phyloP scores from a whole-genome alignment of 805 yeast genomes.

The Teunomyces lycoperdinae region DNA sequence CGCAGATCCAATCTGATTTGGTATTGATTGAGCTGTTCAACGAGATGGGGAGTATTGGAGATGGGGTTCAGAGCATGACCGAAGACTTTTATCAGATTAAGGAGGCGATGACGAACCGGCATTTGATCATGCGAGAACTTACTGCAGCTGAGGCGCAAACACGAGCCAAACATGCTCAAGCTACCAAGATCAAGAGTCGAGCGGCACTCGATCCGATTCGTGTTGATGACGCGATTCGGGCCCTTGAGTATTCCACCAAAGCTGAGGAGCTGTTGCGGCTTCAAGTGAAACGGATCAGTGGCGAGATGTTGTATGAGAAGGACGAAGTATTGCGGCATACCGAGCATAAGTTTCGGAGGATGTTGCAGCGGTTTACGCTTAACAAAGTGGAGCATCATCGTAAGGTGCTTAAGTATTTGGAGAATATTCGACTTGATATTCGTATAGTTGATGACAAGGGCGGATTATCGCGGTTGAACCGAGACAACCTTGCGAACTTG shows the following conservation, averaged over 20 bases:
- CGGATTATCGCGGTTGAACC: constrained; percentile 78
- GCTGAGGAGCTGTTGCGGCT: constrained; percentile 72
- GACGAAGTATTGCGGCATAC: constrained; percentile 56
- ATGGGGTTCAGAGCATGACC: constrained; percentile 60
- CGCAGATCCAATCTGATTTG: constrained; percentile 71
- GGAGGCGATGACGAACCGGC: constrained; percentile 90
- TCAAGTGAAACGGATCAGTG: constrained; percentile 78
- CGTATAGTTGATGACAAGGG: constrained; percentile 74
- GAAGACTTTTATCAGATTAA: constrained; percentile 84
- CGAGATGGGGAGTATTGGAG: constrained; percentile 74
- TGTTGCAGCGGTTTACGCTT: constrained; percentile 59
- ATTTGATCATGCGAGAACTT: constrained; percentile 86
- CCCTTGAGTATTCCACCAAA: constrained; percentile 74
- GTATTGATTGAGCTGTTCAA: constrained; percentile 68
- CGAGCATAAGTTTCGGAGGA: constrained; percentile 51
- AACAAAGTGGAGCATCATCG: constrained; percentile 84
- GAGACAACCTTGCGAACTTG: constrained; percentile 56
- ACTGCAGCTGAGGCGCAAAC: constrained; percentile 75
- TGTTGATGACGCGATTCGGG: constrained; percentile 84
- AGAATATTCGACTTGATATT: constrained; percentile 65
- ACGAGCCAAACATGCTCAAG: constrained; percentile 64
- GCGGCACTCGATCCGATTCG: constrained; percentile 79
- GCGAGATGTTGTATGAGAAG: constrained; percentile 78
- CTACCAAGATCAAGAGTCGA: constrained; percentile 66
- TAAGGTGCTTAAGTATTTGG: constrained; percentile 71